Base-by-base conservation (phyloP, 345 rosid genomes). In the Abelmoschus esculentus region DNA sequence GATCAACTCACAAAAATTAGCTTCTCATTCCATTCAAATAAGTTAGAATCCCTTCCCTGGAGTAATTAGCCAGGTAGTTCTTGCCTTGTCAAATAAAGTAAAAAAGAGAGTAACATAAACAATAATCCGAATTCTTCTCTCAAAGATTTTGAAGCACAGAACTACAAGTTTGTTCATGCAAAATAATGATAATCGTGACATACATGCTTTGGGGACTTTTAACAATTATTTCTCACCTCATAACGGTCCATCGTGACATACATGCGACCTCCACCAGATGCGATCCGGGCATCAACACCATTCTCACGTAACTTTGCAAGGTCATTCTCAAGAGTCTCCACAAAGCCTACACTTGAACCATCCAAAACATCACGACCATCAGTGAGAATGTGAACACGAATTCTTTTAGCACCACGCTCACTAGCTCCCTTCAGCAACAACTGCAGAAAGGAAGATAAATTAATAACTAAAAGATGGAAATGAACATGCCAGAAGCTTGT, bases 231-330 rank as follows among this genome's bases (percentile, higher is more conserved):
- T 42, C 57, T 11, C 34, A 90, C 99, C 98, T 95, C 99, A 47
- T 95, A 95, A 1, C 99, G 88, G 68, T 95, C 99, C 96, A 95
- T 86, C 2, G 99, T 95, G 56, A 95, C 97, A 29, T 88, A 80
- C 99, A 95, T 95, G 70, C 99, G 96, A 26, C 99, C 99, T 60
- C 99, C 99, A 79, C 99, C 99, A 65, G 99, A 95, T 61, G 98
- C 98, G 73, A 95, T 77, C 77, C 73, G 90, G 49, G 97, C 97
- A 78, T 95, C 99, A 40, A 88, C 72, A 62, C 98, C 98, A n/a
- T 86, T 88, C 70, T 70, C 79, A n/a, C 90, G 83, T 31, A 88
- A 74, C 0, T 81, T 70, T 38, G 76, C 83, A n/a, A 95, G 85
- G 61, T 90, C 92, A 1, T 82, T 86, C 79, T 89, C 97, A 60